Percentiles rank a stretch among this genome's conserved stretches.
Evolutionary conservation across 306 rosid species (phyloP).

Genomic region (Malus domestica): ASM211411v1 NC_041789.1:32314501-32315000

Average conservation of each 20-base stretch:
- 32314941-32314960: neutral
- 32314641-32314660: neutral
- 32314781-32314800: constrained; percentile 2
- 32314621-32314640: neutral
- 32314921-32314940: neutral
- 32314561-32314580: neutral
- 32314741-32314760: neutral
- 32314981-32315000: neutral
- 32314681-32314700: neutral
- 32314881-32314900: neutral
- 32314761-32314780: neutral
- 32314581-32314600: neutral
- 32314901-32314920: neutral
- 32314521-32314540: neutral
- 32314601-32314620: neutral
- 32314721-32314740: neutral
- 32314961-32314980: neutral
- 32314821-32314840: neutral
- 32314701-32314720: neutral
- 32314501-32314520: neutral
- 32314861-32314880: neutral
- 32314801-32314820: constrained; percentile 2
- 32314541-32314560: neutral
- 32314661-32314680: neutral
- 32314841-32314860: neutral